Evolutionary conservation across 2,329 filamentous ascomycete genomes (phyloP).

Genomic region (Fusarium camptoceras): DNA sequence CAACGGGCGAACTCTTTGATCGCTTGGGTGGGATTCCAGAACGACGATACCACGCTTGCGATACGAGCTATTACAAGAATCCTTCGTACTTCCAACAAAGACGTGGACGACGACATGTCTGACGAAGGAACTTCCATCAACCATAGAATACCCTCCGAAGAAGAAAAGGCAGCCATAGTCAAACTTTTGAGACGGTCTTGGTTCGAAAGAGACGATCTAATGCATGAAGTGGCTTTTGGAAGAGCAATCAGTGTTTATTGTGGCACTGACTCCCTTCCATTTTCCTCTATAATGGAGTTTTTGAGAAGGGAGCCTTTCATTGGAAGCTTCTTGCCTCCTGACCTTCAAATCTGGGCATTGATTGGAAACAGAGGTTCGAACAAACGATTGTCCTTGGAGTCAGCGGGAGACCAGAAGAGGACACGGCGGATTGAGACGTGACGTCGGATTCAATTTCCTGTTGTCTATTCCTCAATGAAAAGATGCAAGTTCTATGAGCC

Average conservation of each 20-base stretch:
- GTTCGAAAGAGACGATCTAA: background rate
- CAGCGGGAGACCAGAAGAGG: background rate
- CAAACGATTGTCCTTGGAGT: background rate
- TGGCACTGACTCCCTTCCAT: background rate
- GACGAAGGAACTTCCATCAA: background rate
- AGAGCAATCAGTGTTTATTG: constrained; percentile 13
- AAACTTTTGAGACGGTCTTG: background rate
- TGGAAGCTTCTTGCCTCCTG: background rate
- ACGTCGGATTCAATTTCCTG: accelerated
- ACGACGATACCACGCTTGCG: background rate
- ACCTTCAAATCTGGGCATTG: background rate
- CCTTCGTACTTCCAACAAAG: background rate
- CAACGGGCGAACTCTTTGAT: background rate
- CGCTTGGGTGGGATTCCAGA: background rate
- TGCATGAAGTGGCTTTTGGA: background rate
- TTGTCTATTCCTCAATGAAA: too few species aligned
- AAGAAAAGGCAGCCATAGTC: background rate
- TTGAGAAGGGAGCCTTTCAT: background rate
- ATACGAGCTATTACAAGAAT: background rate
- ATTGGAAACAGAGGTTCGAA: background rate
- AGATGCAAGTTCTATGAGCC: too few species aligned
- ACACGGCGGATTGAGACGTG: background rate
- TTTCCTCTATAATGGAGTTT: background rate
- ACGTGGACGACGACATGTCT: background rate
- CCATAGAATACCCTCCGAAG: accelerated